phyloP scores from a whole-genome alignment of 805 yeast species.

The Suhomyces sp. region DNA sequence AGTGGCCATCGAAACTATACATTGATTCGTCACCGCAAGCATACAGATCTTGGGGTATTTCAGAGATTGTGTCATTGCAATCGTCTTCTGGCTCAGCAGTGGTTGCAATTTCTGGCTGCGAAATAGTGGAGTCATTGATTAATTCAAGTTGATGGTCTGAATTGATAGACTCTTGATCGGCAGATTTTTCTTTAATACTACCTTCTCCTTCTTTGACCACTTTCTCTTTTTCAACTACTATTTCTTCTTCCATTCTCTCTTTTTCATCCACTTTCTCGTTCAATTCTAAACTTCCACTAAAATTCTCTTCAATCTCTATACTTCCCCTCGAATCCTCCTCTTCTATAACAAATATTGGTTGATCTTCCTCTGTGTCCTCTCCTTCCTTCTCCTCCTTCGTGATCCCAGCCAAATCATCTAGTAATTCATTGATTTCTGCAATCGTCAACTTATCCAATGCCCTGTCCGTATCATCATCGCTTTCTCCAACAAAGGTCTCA shows the following conservation, averaged over 20 bases:
- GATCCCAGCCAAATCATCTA: constrained; percentile 3
- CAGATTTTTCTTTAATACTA: not conserved
- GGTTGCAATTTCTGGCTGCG: too few species aligned
- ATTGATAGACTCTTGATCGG: too few species aligned
- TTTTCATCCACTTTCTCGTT: not conserved
- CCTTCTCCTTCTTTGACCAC: not conserved
- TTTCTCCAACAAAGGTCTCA: too few species aligned
- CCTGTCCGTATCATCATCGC: too few species aligned
- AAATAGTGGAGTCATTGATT: too few species aligned
- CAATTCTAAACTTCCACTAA: not conserved
- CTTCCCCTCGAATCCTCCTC: not conserved
- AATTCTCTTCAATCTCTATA: not conserved
- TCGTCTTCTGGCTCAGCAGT: too few species aligned
- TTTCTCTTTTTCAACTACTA: not conserved
- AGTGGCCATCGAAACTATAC: constrained; percentile 3
- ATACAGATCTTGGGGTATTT: too few species aligned
- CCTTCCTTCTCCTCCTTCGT: not conserved
- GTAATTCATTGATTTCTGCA: constrained; percentile 6
- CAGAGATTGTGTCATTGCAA: too few species aligned
- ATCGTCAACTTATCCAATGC: constrained; percentile 3
- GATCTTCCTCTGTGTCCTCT: not conserved
- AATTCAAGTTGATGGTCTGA: too few species aligned
- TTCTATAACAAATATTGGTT: not conserved
- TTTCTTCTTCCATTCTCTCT: not conserved
- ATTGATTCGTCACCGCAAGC: constrained; percentile 4